Evolutionary conservation across 1,139 yeast genomes (phyloP).

Genomic region (Diutina sp.): DNA sequence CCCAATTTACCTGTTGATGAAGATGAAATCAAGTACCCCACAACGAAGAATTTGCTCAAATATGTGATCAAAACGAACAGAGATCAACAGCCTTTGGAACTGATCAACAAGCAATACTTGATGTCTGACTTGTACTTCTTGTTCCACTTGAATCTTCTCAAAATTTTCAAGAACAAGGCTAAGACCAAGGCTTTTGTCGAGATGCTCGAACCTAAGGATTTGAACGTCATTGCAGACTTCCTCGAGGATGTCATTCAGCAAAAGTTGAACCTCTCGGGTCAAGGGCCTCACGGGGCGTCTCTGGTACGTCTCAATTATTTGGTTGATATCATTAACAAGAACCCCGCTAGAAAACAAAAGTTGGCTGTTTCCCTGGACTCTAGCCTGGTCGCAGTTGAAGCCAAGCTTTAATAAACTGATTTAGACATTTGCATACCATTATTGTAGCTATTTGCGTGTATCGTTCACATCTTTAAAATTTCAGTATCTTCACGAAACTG

Average conservation of each 20-base stretch:
- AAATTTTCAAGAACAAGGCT: conserved; percentile 29
- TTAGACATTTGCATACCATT: background rate
- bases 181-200: conserved; percentile 30
- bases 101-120: conserved; percentile 27
- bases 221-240: conserved; percentile 16
- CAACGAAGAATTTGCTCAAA: conserved; percentile 2
- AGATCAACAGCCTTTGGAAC: background rate
- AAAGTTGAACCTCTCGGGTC: conserved; percentile 6
- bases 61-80: conserved; percentile 1
- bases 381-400: background rate
- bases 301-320: conserved; percentile 15
- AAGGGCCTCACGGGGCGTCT: conserved; percentile 7
- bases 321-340: conserved; percentile 18
- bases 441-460: background rate
- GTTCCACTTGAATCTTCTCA: conserved; percentile 21
- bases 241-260: conserved; percentile 12
- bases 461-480: background rate
- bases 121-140: conserved; percentile 29
- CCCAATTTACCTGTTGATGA: background rate
- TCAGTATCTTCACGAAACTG: no score
- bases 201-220: conserved; percentile 17
- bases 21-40: conserved; percentile 2
- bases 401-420: background rate
- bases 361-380: background rate
- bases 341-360: background rate